phyloP scores from a whole-genome alignment of 2,329 filamentous ascomycete species.

The Venturiaceae sp. region DNA sequence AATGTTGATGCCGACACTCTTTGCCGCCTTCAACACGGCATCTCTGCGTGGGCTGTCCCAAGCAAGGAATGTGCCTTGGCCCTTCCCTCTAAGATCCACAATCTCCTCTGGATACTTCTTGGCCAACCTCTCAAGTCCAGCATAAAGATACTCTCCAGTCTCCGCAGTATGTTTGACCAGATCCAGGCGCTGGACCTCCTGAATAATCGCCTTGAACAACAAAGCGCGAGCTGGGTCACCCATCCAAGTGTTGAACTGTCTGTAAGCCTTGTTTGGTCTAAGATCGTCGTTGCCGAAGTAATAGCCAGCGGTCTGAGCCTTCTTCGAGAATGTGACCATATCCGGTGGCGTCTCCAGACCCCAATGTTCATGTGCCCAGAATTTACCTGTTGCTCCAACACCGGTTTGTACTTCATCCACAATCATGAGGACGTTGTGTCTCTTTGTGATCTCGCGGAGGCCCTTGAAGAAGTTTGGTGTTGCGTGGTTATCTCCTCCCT shows the following conservation, averaged over 20 bases:
- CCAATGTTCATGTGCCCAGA: conserved; percentile 98
- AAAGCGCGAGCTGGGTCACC: conserved; percentile 79
- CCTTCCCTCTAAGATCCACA: conserved; percentile 75
- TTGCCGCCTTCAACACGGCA: conserved; percentile 68
- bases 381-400: conserved; percentile 83
- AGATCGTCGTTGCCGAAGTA: conserved; percentile 76
- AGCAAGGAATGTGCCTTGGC: conserved; percentile 84
- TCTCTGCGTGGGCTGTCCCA: conserved; percentile 79
- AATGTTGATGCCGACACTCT: conserved; percentile 75
- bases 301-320: conserved; percentile 88
- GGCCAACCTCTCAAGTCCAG: conserved; percentile 57
- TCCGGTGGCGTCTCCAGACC: conserved; percentile 68
- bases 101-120: conserved; percentile 67
- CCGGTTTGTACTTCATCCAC: conserved; percentile 94
- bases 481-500: conserved; percentile 92
- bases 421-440: conserved; percentile 72
- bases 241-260: conserved; percentile 98
- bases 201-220: conserved; percentile 76
- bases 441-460: conserved; percentile 68
- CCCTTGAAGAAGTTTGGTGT: conserved; percentile 79
- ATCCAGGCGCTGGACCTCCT: conserved; percentile 66
- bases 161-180: conserved; percentile 71
- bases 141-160: conserved; percentile 71
- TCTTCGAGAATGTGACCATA: conserved; percentile 94
- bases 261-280: conserved; percentile 84